phyloP scores from a whole-genome alignment of 305 asterid genomes.

The Andrographis paniculata region DNA sequence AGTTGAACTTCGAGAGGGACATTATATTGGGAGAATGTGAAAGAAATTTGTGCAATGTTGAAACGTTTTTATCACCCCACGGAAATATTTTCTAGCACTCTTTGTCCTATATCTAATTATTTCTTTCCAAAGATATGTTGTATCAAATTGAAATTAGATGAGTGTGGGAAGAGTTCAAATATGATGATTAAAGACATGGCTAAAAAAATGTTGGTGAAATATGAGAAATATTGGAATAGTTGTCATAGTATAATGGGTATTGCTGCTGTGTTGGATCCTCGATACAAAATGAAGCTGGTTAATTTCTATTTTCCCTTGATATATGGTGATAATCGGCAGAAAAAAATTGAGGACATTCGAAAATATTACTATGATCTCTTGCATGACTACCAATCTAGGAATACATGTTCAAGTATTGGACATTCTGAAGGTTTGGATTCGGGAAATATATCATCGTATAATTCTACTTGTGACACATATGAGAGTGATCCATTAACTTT shows the following conservation, averaged over 20 bases:
- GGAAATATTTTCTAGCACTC: background rate
- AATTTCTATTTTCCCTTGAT: no score
- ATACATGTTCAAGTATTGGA: background rate
- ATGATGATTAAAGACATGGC: background rate
- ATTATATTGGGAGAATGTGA: background rate
- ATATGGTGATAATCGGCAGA: no score
- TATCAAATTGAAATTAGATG: background rate
- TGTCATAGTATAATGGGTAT: background rate
- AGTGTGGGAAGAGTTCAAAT: background rate
- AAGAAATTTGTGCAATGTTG: background rate
- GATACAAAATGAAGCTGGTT: no score
- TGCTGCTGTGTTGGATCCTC: conserved; percentile 1
- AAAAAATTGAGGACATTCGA: background rate
- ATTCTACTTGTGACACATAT: background rate
- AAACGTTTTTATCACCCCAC: background rate
- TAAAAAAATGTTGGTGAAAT: background rate
- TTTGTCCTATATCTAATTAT: background rate
- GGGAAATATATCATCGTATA: background rate
- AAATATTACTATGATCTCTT: background rate
- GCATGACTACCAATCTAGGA: background rate
- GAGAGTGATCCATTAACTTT: background rate
- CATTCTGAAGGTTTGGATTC: background rate
- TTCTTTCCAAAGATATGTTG: background rate
- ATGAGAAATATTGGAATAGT: background rate
- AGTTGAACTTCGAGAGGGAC: background rate